Base-by-base conservation (phyloP, 2,329 filamentous ascomycete genomes). In the Pseudogymnoascus sp. region DNA sequence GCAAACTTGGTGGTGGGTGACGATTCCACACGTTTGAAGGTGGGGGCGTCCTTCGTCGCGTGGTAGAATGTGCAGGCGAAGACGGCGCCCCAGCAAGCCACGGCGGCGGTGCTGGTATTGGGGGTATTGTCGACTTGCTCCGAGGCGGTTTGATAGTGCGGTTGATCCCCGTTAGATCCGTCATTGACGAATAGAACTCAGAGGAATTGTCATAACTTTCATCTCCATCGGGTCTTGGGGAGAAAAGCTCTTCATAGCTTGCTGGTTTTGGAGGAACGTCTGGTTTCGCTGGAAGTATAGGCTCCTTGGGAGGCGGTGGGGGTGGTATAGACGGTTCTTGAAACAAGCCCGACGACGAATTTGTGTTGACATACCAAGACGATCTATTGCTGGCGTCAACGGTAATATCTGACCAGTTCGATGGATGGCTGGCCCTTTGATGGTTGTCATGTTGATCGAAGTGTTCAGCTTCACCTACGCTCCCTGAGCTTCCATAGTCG, bases 341-440 rank as follows among this genome's bases (percentile, higher is more conserved):
- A 50, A 67, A 69, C 16, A 70, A 61, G 61, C 67, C 65, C 21
- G 59, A 66, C 34, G 72, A 69, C 25, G 67, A 67, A 21, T 68
- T 65, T 21, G 67, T 71, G 61, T 71, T 72, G 14, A 75, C 72
- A 5, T 74, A 75, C 50, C 50, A 56, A 56, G 50, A 56, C 50
- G 50, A 38, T 16, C 75, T 75, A 31, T 82, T 80, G 18, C 75
- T 77, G 64, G 81, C 85, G 14, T 82, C 82, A 8, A 85, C 75
- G 0, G 83, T 84, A 65, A 82, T 81, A 69, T 86, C 83, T 25
- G 84, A 86, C 84, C 84, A 86, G n/a, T 78, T 76, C 1, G 83
- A 84, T 62, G 81, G 79, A 59, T 84, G 81, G 66, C 83, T 86
- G 18, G 75, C 73, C 38, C 83, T 77, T 64, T 84, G 76, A 64